A percentile compares a stretch with the other conserved stretches of the same genome.
These are phyloP conservation scores for Neoarthrinium moseri DNA, from an alignment of 2,329 filamentous ascomycete species.

Conservation along the genomic window DNA sequence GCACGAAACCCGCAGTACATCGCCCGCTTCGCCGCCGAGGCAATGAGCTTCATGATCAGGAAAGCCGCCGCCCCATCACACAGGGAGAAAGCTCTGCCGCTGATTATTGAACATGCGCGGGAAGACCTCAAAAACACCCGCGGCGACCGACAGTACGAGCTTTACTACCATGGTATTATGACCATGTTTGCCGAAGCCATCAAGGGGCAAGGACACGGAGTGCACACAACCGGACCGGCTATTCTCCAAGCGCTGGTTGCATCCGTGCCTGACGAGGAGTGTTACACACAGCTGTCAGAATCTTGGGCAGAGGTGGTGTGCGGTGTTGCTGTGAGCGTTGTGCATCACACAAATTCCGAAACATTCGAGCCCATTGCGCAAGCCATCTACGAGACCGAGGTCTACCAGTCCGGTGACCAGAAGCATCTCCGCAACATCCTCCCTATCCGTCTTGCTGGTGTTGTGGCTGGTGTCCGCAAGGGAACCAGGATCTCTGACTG, in stretches of 20 bases:
- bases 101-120: conserved; percentile 71
- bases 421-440: conserved; percentile 43
- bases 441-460: conserved; percentile 61
- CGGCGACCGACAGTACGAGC: conserved; percentile 56
- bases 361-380: conserved; percentile 70
- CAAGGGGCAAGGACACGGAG: conserved; percentile 58
- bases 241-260: conserved; percentile 52
- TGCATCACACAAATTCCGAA: conserved; percentile 76
- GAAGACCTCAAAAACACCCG: conserved; percentile 59
- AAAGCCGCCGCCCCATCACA: conserved; percentile 80
- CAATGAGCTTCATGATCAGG: conserved; percentile 88
- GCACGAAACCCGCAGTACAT: conserved; percentile 81
- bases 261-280: conserved; percentile 50
- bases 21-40: conserved; percentile 88
- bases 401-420: conserved; percentile 29
- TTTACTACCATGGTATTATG: conserved; percentile 89
- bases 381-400: conserved; percentile 53
- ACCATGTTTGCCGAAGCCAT: conserved; percentile 84
- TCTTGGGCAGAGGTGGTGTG: conserved; percentile 66
- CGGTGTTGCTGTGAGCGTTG: conserved; percentile 75
- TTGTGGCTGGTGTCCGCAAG: conserved; percentile 75
- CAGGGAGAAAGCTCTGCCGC: conserved; percentile 68
- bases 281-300: conserved; percentile 42
- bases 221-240: conserved; percentile 59
- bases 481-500: conserved; percentile 74